phyloP scores from a whole-genome alignment of 495 filamentous ascomycete genomes.

The Xylaria longipes region DNA sequence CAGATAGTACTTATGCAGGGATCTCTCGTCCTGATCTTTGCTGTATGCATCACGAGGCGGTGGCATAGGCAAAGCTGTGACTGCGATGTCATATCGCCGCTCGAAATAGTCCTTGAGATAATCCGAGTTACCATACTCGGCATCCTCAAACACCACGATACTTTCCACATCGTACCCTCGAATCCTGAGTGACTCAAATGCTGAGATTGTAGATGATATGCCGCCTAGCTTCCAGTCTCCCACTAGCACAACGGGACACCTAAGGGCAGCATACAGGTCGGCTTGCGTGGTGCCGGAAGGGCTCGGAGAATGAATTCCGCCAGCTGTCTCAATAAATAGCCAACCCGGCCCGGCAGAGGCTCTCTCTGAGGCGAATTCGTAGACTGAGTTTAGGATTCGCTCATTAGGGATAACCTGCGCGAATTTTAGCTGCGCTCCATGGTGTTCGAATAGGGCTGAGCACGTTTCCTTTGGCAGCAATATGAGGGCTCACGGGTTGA shows the following conservation, averaged over 20 bases:
- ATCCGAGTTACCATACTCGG: constrained; percentile 66
- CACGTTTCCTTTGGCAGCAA: constrained; percentile 61
- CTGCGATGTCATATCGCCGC: constrained; percentile 58
- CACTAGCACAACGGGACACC: constrained; percentile 74
- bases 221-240: constrained; percentile 75
- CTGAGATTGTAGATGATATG: constrained; percentile 75
- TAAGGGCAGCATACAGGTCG: constrained; percentile 72
- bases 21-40: constrained; percentile 51
- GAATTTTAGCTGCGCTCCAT: constrained; percentile 14
- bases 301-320: constrained; percentile 75
- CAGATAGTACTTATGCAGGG: constrained; percentile 68
- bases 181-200: constrained; percentile 73
- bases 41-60: constrained; percentile 45
- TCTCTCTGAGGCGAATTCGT: constrained; percentile 49
- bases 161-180: constrained; percentile 76
- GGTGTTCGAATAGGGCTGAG: neutral
- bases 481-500: constrained; percentile 75
- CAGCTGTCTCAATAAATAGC: constrained; percentile 76
- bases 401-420: constrained; percentile 52
- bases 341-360: constrained; percentile 50
- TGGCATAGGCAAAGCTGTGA: constrained; percentile 60
- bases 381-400: constrained; percentile 41
- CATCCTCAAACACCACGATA: constrained; percentile 67
- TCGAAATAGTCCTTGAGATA: constrained; percentile 70
- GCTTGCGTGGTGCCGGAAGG: constrained; percentile 77